phyloP scores from a whole-genome alignment of 257 asterid genomes.

The Solanum arcanum region DNA sequence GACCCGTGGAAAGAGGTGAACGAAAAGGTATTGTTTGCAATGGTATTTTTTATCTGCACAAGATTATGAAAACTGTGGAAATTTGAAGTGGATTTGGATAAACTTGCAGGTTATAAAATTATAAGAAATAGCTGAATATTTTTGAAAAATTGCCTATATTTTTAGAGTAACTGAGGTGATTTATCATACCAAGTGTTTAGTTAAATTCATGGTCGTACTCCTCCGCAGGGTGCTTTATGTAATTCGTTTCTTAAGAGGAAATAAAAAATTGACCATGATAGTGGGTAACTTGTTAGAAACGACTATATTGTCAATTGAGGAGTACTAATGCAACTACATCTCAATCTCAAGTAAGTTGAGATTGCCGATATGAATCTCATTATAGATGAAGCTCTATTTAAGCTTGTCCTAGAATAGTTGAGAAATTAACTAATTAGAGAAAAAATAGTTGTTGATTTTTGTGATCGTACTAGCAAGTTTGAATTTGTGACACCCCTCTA shows the following conservation, averaged over 20 bases:
- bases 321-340: not conserved
- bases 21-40: not conserved
- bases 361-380: too few relatives aligned
- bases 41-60: not conserved
- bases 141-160: not conserved
- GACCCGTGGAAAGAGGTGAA: not conserved
- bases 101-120: not conserved
- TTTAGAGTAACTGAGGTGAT: not conserved
- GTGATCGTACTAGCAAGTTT: not conserved
- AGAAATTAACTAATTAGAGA: too few relatives aligned
- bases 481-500: not conserved
- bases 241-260: not conserved
- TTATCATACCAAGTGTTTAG: not conserved
- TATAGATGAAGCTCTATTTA: too few relatives aligned
- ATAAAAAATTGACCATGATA: too few relatives aligned
- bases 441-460: not conserved
- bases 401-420: too few relatives aligned
- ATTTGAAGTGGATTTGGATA: not conserved
- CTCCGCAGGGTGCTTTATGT: not conserved
- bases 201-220: not conserved
- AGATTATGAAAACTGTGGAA: not conserved
- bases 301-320: not conserved
- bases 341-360: too few relatives aligned
- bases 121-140: too few relatives aligned
- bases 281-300: not conserved